These are phyloP conservation scores for Trichophyton equinum DNA, from an alignment of 2,329 filamentous ascomycete genomes.

Conservation along the genomic window DNA sequence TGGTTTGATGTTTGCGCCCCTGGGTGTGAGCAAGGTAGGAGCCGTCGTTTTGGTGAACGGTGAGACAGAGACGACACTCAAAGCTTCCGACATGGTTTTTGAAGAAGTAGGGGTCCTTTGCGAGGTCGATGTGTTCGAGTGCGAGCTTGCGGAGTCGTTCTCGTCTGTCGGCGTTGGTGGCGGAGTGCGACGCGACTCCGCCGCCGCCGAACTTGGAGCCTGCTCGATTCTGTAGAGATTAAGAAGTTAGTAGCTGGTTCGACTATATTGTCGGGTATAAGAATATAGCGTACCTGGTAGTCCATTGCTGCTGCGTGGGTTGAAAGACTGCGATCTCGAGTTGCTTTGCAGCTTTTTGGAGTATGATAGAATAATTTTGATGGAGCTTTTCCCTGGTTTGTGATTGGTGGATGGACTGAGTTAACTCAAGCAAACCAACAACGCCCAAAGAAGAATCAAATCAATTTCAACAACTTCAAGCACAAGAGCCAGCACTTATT, in stretches of 20 bases:
- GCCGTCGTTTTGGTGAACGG: conserved; percentile 97
- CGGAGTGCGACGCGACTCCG: conserved; percentile 83
- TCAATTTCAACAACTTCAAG: too few relatives aligned
- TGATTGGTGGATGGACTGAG: not conserved
- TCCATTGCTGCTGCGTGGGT: conserved; percentile 29
- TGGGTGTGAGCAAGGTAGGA: conserved; percentile 98
- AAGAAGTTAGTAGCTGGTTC: conserved; percentile 11
- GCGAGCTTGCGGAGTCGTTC: conserved; percentile 96
- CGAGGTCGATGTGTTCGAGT: conserved; percentile 95
- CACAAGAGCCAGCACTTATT: too few relatives aligned
- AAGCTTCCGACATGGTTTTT: conserved; percentile 98
- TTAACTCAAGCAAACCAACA: too few relatives aligned
- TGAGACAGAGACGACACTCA: conserved; percentile 92
- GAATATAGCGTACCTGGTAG: conserved; percentile 34
- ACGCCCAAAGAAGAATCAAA: too few relatives aligned
- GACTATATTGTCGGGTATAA: not conserved
- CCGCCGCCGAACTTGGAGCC: conserved; percentile 97
- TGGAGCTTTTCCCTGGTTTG: not conserved
- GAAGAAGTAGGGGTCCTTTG: conserved; percentile 99
- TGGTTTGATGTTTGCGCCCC: conserved; percentile 97
- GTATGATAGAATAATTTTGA: not conserved
- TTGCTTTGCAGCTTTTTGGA: not conserved
- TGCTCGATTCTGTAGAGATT: conserved; percentile 60
- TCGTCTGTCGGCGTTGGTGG: conserved; percentile 91
- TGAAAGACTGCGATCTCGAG: not conserved